Evolutionary conservation across 108 stramenopile genomes (phyloP).

Genomic region (Cylindrotheca closterium): DNA sequence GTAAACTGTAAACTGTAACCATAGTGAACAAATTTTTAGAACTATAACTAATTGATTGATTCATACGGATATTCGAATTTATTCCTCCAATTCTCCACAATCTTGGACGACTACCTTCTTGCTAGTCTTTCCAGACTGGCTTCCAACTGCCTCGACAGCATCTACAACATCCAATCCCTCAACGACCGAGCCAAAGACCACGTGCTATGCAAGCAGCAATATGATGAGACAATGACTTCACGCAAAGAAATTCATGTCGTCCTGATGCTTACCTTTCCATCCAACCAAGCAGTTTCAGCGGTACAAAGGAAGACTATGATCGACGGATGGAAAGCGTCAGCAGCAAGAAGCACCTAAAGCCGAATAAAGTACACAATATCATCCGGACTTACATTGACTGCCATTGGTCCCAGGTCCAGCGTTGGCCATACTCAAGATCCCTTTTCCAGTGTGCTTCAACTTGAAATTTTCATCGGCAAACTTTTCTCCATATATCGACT

Average conservation of each 20-base stretch:
- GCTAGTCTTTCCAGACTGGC: conserved; percentile 63
- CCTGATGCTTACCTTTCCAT: conserved; percentile 58
- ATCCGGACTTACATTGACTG: conserved; percentile 49
- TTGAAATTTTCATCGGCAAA: conserved; percentile 96
- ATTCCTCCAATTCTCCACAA: conserved; percentile 63
- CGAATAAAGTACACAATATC: background rate
- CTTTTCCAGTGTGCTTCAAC: conserved; percentile 72
- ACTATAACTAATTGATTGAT: background rate
- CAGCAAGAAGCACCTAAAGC: conserved; percentile 16
- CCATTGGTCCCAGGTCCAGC: conserved; percentile 94
- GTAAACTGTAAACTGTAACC: background rate
- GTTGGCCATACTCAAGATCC: conserved; percentile 84
- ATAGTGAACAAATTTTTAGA: background rate
- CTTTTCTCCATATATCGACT: conserved; percentile 90
- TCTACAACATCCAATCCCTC: conserved; percentile 88
- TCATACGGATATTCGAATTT: background rate
- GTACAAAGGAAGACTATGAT: conserved; percentile 96
- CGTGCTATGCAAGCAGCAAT: too few species aligned
- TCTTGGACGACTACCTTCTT: conserved; percentile 73
- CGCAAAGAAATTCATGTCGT: too few species aligned
- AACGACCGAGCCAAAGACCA: conserved; percentile 91
- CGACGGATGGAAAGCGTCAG: conserved; percentile 50
- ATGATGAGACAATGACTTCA: too few species aligned
- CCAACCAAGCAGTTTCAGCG: conserved; percentile 89
- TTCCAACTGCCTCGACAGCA: conserved; percentile 80